Conservation (phyloP, 805 yeast species). For the Candida sonorensis region DNA sequence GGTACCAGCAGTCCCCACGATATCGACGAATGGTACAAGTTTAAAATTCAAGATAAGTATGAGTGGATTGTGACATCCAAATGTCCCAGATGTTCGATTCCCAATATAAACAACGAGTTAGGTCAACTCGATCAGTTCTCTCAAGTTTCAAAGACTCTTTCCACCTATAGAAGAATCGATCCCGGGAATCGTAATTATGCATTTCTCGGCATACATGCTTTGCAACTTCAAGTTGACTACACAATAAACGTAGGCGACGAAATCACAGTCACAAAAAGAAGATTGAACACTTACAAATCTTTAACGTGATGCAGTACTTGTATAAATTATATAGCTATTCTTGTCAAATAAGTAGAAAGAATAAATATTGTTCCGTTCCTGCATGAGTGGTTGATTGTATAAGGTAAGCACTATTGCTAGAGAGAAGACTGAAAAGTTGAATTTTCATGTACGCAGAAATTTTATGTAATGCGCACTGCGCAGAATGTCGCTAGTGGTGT, state of each 20-base stretch:
- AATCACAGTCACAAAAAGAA: constrained; percentile 11
- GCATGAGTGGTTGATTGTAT: too few relatives aligned
- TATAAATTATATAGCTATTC: too few relatives aligned
- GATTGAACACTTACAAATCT: constrained; percentile 11
- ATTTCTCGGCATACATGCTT: constrained; percentile 18
- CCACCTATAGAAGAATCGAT: constrained; percentile 18
- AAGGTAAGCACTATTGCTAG: too few relatives aligned
- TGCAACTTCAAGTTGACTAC: constrained; percentile 18
- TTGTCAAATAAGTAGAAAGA: too few relatives aligned
- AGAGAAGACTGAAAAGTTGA: not conserved
- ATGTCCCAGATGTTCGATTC: constrained; percentile 23
- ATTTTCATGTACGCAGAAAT: too few relatives aligned
- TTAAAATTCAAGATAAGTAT: constrained; percentile 8
- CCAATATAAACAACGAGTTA: constrained; percentile 15
- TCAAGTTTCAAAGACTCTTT: constrained; percentile 16
- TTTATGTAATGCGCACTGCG: too few relatives aligned
- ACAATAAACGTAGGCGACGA: constrained; percentile 15
- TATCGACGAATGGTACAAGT: constrained; percentile 20
- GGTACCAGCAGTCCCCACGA: constrained; percentile 10
- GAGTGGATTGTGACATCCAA: constrained; percentile 21
- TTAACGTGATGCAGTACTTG: not conserved
- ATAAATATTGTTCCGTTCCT: too few relatives aligned
- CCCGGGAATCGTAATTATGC: constrained; percentile 9
- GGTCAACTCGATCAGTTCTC: constrained; percentile 11
- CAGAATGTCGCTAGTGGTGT: too few relatives aligned